These are phyloP conservation scores for Exutisphaerella laricina DNA, from an alignment of 2,329 filamentous ascomycete species.

Conservation along the genomic window DNA sequence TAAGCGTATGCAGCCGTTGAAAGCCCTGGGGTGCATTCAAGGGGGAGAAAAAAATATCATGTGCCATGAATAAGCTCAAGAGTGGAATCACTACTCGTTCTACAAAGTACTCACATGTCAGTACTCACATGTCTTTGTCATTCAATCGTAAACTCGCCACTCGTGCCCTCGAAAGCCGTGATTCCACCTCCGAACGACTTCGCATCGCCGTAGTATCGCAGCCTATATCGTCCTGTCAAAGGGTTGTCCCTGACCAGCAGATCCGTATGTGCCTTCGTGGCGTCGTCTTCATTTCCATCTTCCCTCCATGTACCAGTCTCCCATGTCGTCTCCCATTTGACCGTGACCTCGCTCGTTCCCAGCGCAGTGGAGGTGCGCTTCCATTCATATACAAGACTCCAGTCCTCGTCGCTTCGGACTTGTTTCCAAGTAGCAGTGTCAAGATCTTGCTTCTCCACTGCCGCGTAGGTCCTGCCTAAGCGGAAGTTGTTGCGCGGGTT, in stretches of 20 bases:
- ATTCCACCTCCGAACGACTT: slow-evolving; percentile 62
- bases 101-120: no score
- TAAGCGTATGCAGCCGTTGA: no score
- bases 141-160: slow-evolving; percentile 47
- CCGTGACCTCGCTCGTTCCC: slow-evolving; percentile 69
- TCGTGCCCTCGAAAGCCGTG: slow-evolving; percentile 63
- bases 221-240: slow-evolving; percentile 61
- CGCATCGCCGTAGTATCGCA: slow-evolving; percentile 79
- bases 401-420: slow-evolving; percentile 71
- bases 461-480: slow-evolving; percentile 69
- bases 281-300: slow-evolving; percentile 32
- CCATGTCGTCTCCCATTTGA: slow-evolving; percentile 70
- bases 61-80: no score
- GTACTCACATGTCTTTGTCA: no score
- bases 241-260: slow-evolving; percentile 29
- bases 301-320: slow-evolving; percentile 38
- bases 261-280: slow-evolving; percentile 17
- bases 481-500: slow-evolving; percentile 86
- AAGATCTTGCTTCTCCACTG: slow-evolving; percentile 60
- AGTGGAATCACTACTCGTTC: no score
- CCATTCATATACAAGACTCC: slow-evolving; percentile 79
- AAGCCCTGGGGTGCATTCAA: no score
- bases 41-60: no score
- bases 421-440: slow-evolving; percentile 53
- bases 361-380: slow-evolving; percentile 61